A percentile compares a stretch with the other conserved stretches of the same genome.
Evolutionary conservation across 2,329 filamentous ascomycete species (phyloP).

Genomic region (Corniculantispora saksenae): DNA sequence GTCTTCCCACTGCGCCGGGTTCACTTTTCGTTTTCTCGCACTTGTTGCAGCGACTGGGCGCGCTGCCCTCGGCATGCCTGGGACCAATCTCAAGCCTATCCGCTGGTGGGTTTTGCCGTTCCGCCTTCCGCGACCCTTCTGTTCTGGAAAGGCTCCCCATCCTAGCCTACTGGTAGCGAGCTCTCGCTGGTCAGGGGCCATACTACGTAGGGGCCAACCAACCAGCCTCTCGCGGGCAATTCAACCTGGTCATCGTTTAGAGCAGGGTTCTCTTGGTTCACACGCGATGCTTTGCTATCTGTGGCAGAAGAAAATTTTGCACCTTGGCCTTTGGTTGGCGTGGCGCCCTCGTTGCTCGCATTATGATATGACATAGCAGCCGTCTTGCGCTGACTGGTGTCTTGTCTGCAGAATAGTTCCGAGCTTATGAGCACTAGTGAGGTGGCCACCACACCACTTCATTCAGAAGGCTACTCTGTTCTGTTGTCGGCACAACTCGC

Average conservation of each 20-base stretch:
- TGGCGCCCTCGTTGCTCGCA: not conserved
- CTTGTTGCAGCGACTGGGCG: not conserved
- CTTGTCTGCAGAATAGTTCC: not conserved
- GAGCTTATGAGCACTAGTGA: not conserved
- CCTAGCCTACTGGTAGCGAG: not conserved
- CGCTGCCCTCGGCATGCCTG: not conserved
- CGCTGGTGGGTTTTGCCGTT: slow-evolving; percentile 8
- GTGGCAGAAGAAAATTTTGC: not conserved
- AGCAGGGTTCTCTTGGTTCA: not conserved
- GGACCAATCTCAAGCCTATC: not conserved
- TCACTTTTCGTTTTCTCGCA: slow-evolving; percentile 8
- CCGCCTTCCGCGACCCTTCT: slow-evolving; percentile 14
- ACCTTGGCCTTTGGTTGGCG: not conserved
- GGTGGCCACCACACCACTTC: not conserved
- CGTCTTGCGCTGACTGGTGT: not conserved
- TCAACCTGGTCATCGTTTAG: slow-evolving; percentile 1
- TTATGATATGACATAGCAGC: not conserved
- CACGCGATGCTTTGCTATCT: slow-evolving; percentile 2
- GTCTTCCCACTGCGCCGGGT: slow-evolving; percentile 16
- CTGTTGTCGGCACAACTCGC: not conserved
- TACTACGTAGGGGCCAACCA: not conserved
- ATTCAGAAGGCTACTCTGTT: no score
- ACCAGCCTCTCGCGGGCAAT: not conserved
- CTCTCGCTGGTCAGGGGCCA: not conserved
- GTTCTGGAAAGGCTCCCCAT: not conserved